These are phyloP conservation scores for Hypomontagnella monticulosa DNA, from an alignment of 495 filamentous ascomycete genomes.

Conservation along the genomic window DNA sequence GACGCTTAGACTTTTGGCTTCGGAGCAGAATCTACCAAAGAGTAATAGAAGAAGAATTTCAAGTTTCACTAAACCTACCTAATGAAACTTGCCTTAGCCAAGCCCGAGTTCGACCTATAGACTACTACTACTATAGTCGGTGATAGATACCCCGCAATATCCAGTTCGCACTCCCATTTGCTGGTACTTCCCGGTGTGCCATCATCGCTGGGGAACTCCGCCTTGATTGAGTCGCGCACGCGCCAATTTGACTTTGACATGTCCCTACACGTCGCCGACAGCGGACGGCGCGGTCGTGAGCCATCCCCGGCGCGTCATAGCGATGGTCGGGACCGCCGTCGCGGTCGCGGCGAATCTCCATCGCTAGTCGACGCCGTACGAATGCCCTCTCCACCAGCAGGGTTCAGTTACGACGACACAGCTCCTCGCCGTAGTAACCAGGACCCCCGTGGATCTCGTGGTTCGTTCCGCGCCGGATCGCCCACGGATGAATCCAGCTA, in stretches of 20 bases:
- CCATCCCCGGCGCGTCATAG: constrained; percentile 62
- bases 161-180: constrained; percentile 3
- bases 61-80: constrained; percentile 9
- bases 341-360: constrained; percentile 51
- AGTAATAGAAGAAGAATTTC: constrained; percentile 1
- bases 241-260: constrained; percentile 20
- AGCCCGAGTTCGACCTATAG: constrained; percentile 1
- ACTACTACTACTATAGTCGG: constrained; percentile 1
- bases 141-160: constrained; percentile 28
- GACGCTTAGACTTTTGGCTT: neutral
- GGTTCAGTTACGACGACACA: constrained; percentile 45
- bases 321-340: constrained; percentile 54
- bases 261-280: constrained; percentile 67
- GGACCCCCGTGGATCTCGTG: constrained; percentile 42
- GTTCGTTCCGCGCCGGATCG: constrained; percentile 54
- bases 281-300: constrained; percentile 68
- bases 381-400: constrained; percentile 54
- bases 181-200: neutral
- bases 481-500: constrained; percentile 44
- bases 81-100: constrained; percentile 15
- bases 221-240: constrained; percentile 13
- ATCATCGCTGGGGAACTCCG: constrained; percentile 4
- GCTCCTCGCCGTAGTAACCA: constrained; percentile 43
- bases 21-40: neutral
- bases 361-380: constrained; percentile 57